These are phyloP conservation scores for Paratinospora sagittata DNA, from an alignment of 164 flowering plant genomes.

Conservation along the genomic window DNA sequence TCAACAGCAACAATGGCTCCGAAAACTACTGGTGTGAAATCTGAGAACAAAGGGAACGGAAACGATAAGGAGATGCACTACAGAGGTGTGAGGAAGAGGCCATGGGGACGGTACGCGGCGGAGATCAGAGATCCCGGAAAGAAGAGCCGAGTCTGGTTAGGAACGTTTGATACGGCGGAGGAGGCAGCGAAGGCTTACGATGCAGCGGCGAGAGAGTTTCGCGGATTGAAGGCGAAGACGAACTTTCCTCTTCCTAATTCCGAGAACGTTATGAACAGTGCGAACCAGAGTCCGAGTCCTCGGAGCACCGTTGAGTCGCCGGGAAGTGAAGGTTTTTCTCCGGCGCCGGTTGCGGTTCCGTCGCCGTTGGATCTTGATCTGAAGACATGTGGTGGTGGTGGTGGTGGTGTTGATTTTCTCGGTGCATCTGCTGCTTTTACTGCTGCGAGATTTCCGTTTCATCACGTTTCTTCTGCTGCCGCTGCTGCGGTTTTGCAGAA, in stretches of 20 bases:
- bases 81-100: conserved; percentile 60
- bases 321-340: conserved; percentile 8
- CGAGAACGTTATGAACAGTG: not conserved
- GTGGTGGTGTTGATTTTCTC: not conserved
- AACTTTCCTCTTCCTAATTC: not conserved
- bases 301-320: conserved; percentile 58
- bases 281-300: conserved; percentile 44
- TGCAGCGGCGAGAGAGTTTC: too few species aligned
- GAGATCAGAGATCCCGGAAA: conserved; percentile 65
- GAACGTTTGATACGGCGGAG: conserved; percentile 4
- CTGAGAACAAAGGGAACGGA: not conserved
- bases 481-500: not conserved
- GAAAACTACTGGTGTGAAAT: conserved; percentile 9
- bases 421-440: not conserved
- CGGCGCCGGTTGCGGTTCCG: not conserved
- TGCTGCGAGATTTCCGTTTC: conserved; percentile 4
- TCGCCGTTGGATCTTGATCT: not conserved
- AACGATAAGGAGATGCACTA: conserved; percentile 37
- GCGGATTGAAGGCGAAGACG: too few species aligned
- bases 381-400: not conserved
- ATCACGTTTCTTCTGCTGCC: not conserved
- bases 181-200: too few species aligned
- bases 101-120: conserved; percentile 70
- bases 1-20: conserved; percentile 33
- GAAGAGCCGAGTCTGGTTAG: conserved; percentile 18